Evolutionary conservation across 2,329 filamentous ascomycete genomes (phyloP).

Genomic region (Cryphonectria naterciae): DNA sequence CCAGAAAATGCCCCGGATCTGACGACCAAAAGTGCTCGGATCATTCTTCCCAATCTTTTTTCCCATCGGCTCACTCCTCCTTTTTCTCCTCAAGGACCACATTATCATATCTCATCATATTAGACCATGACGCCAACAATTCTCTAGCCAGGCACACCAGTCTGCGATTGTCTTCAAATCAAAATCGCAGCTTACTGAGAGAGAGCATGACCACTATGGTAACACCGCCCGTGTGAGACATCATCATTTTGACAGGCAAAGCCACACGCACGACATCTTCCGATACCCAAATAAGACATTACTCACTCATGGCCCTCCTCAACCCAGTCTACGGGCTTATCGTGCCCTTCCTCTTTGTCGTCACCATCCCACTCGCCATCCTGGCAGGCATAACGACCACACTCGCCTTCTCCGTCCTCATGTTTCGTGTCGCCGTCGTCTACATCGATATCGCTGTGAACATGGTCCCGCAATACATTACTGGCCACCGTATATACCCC

Average conservation of each 20-base stretch:
- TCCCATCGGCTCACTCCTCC: background rate
- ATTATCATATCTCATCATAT: background rate
- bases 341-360: slow-evolving; percentile 64
- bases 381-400: slow-evolving; percentile 67
- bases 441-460: slow-evolving; percentile 66
- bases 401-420: slow-evolving; percentile 63
- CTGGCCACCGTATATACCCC: slow-evolving; percentile 42
- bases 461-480: slow-evolving; percentile 59
- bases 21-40: background rate
- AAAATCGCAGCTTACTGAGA: background rate
- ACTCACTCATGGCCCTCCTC: slow-evolving; percentile 52
- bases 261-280: slow-evolving; percentile 1
- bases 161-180: background rate
- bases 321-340: slow-evolving; percentile 60
- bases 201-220: too few relatives aligned
- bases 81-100: background rate
- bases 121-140: background rate
- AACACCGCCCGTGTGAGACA: slow-evolving; percentile 33
- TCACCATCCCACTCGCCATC: slow-evolving; percentile 66
- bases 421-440: slow-evolving; percentile 62
- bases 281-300: slow-evolving; percentile 1
- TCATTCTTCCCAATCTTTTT: background rate
- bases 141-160: slow-evolving; percentile 4
- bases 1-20: background rate
- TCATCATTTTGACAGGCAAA: background rate